A percentile compares a stretch with the other conserved stretches of the same genome.
phyloP scores from a whole-genome alignment of 306 rosid species.

The Cajanus cajan region DNA sequence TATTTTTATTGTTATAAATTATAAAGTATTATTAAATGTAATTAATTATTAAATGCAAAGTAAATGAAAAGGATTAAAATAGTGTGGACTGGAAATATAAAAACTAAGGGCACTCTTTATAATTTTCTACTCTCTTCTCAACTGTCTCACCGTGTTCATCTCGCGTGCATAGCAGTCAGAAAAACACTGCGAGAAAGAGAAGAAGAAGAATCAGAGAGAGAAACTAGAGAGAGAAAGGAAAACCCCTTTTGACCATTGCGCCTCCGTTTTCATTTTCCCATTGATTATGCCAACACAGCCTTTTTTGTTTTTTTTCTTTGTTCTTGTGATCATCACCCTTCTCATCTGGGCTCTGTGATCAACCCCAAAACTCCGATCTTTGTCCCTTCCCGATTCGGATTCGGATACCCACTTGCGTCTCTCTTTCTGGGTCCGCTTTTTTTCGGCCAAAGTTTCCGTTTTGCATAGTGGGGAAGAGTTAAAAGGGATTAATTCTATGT shows the following conservation, averaged over 20 bases:
- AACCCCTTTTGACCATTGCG: conserved; percentile 32
- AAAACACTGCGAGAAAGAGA: conserved; percentile 30
- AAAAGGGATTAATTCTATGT: conserved; percentile 23
- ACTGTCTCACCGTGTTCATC: conserved; percentile 73
- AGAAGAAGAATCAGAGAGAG: not conserved
- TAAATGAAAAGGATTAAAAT: not conserved
- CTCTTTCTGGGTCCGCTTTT: conserved; percentile 21
- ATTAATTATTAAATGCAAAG: too few species aligned
- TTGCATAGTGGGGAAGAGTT: not conserved
- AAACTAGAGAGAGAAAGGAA: not conserved
- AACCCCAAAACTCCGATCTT: conserved; percentile 35
- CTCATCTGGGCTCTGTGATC: conserved; percentile 22
- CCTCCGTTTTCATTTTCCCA: not conserved
- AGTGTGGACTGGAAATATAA: not conserved
- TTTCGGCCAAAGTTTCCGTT: conserved; percentile 7
- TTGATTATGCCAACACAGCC: not conserved
- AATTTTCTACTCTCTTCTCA: conserved; percentile 44
- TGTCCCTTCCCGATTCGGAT: conserved; percentile 14
- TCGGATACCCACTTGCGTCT: conserved; percentile 25
- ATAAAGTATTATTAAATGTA: too few species aligned
- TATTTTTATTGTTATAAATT: too few species aligned
- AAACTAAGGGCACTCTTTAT: not conserved
- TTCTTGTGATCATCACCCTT: conserved; percentile 5
- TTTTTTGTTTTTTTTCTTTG: not conserved
- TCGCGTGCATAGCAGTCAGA: conserved; percentile 54